A percentile compares a stretch with the other conserved stretches of the same genome.
Conservation (phyloP, 179 eudicot species). For the Corrigiola litoralis region DNA sequence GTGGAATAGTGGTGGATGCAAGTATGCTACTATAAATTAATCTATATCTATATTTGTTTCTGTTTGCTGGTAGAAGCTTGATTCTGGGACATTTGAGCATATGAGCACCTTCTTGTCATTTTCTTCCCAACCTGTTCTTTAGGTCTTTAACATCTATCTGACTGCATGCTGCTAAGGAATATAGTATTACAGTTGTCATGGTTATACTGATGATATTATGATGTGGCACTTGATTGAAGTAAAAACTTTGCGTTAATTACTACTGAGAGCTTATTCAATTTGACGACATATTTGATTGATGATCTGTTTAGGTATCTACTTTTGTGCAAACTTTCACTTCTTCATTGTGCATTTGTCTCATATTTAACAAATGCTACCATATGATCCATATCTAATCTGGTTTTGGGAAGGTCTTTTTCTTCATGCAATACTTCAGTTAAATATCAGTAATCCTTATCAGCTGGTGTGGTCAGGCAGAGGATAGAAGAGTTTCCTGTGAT, state of each 20-base stretch:
- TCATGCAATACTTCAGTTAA: neutral
- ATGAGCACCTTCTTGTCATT: neutral
- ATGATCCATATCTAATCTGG: neutral
- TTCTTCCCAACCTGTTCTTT: neutral
- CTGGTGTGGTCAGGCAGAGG: neutral
- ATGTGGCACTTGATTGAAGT: constrained; percentile 7
- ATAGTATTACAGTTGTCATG: constrained; percentile 2
- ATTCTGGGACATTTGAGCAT: neutral
- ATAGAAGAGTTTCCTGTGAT: neutral
- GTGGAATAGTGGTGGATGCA: too few relatives aligned
- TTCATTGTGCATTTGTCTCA: neutral
- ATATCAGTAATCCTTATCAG: neutral
- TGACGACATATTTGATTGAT: neutral
- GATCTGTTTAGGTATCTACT: neutral
- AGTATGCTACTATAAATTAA: neutral
- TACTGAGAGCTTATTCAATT: neutral
- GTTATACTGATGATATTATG: neutral
- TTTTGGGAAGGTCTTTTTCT: neutral
- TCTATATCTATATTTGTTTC: neutral
- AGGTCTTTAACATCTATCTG: neutral
- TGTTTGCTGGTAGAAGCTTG: neutral
- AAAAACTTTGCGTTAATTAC: neutral
- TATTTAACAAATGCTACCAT: neutral
- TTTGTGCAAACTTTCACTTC: neutral
- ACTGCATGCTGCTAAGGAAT: neutral